Evolutionary conservation across 225 moss, liverwort and hornwort species (phyloP), one percentile per base, ranked within the genome.

Genomic region (Pseudoscleropodium purum): DNA sequence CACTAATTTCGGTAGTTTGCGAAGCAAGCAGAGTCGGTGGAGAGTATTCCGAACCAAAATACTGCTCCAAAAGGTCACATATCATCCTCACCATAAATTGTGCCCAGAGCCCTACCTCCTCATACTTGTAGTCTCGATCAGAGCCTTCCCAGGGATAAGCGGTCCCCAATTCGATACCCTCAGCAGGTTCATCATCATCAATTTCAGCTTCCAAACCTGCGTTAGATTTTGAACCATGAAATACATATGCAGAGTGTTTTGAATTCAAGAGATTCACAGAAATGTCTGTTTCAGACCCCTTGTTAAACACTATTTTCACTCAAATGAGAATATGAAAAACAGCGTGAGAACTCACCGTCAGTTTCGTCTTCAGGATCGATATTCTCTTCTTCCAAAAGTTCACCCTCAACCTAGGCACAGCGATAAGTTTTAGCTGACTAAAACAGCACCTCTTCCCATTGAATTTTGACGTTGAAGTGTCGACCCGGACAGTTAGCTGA

Each of bases 91-190:
- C 41, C 11, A 37, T 17, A 27, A 65, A 74, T 85, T 62, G 62
- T 51, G 41, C 54, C 59, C 36, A 79, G 21, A 63, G 60, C 64
- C 95, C 70, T 77, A 98, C 97, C 96, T 96, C 96, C 20, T 96
- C 98, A 83, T 97, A 98, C 63, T 89, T 90, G 66, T 98, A 98
- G 87, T 97, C 96, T 87, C 98, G 92, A 81, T 96, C 96, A 11
- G 95, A 85, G 43, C 94, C 98, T 87, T 97, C 97, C 98, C 96
- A 98, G 36, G 96, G 95, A 88, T 88, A 95, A 41, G 84, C 93
- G 29, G 95, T 85, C 82, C 90, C 96, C 85, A 98, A 92, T 67
- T 95, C 93, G 90, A 97, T 98, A n/a, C 80, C 92, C 73, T 95
- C 95, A 12, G 92, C 94, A 68, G 94, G 96, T 84, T 95, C 96